These are phyloP conservation scores for Dimocarpus longan DNA, from an alignment of 345 rosid genomes.

Conservation along the genomic window DNA sequence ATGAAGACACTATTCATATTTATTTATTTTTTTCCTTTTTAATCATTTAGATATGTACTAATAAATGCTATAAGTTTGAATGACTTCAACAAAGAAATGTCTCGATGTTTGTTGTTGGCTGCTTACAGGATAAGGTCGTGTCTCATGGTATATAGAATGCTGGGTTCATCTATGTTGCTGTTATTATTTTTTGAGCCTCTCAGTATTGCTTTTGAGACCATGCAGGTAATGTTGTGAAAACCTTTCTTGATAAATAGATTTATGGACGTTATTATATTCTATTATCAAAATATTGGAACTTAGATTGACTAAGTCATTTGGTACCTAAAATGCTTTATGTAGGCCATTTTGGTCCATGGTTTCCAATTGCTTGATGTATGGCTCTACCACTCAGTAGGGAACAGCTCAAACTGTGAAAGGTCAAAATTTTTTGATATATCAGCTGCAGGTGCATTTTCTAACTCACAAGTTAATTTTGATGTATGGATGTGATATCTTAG, in stretches of 20 bases:
- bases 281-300: neutral
- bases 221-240: conserved; percentile 50
- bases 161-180: conserved; percentile 48
- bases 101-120: conserved; percentile 15
- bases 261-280: neutral
- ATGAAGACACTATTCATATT: neutral
- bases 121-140: conserved; percentile 57
- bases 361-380: conserved; percentile 92
- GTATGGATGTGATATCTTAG: conserved; percentile 9
- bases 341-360: conserved; percentile 92
- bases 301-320: conserved; percentile 14
- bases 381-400: conserved; percentile 74
- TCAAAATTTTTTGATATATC: conserved; percentile 64
- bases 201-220: conserved; percentile 68
- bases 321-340: conserved; percentile 23
- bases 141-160: conserved; percentile 40
- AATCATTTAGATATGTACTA: neutral
- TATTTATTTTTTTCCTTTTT: neutral
- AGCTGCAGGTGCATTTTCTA: conserved; percentile 59
- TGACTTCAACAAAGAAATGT: neutral
- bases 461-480: conserved; percentile 17
- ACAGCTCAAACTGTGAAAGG: conserved; percentile 55
- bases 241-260: neutral
- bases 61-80: neutral
- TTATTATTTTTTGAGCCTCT: conserved; percentile 67